These are phyloP conservation scores for Penicillium janthinellum DNA, from an alignment of 2,329 filamentous ascomycete genomes.

Conservation along the genomic window DNA sequence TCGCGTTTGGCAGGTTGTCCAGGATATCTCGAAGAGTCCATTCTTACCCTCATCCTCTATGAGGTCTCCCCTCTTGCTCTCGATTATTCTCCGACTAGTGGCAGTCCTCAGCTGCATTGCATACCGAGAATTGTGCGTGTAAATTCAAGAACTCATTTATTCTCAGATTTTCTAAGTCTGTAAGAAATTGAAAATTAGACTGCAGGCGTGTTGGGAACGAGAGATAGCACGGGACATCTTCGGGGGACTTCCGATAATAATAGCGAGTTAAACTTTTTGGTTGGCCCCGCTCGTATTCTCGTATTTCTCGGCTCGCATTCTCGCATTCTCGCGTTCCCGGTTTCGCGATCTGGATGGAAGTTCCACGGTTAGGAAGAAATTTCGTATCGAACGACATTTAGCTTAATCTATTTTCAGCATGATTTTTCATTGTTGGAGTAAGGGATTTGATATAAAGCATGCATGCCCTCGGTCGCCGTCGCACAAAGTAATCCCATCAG, in stretches of 20 bases:
- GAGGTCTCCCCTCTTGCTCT: background rate
- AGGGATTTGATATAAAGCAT: background rate
- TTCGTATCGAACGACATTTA: background rate
- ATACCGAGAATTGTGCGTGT: too few species aligned
- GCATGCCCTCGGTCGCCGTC: background rate
- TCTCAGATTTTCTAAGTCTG: too few species aligned
- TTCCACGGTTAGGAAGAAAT: background rate
- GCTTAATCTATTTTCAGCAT: background rate
- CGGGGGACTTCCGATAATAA: background rate
- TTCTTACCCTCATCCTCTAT: background rate
- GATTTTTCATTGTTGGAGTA: background rate
- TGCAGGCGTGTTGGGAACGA: too few species aligned
- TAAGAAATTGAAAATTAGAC: too few species aligned
- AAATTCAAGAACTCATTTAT: too few species aligned
- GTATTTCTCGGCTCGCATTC: slow-evolving; percentile 12
- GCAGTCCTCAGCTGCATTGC: background rate
- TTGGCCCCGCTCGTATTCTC: slow-evolving; percentile 6
- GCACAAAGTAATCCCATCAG: background rate
- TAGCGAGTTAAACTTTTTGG: background rate
- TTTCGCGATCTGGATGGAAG: background rate
- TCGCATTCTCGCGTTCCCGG: slow-evolving; percentile 11
- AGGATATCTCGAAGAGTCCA: too few species aligned
- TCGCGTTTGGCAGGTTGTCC: too few species aligned
- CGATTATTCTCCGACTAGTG: background rate
- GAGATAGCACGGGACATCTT: background rate